Evolutionary conservation across 148 eudicot genomes (phyloP), one percentile per base, ranked within the genome.

Genomic region (Suaeda aralocaspica): DNA sequence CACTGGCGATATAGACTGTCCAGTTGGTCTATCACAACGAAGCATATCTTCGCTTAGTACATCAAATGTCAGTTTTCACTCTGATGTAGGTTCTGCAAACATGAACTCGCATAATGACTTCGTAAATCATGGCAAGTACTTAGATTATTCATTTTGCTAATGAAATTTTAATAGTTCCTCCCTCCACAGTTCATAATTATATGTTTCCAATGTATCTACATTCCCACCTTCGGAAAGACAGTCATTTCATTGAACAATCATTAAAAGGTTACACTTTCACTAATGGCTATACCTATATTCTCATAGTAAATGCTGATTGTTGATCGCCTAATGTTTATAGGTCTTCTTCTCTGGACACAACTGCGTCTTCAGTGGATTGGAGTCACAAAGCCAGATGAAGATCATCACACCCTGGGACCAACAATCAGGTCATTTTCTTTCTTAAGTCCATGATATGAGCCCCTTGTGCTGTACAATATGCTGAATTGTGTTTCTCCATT

Each of bases 261-360:
- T 29, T 59, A 3, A 5, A 24, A 59, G 45, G 15, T 8, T 44
- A 50, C n/a, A 16, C n/a, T 68, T 18, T 51, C 36, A 19, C 1
- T 60, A 16, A 9, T 14, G 12, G 11, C 7, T 11, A 8, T 26
- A 16, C 3, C 6, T 0, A n/a, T n/a, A 30, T 31, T 19, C 44
- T 60, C 12, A 6, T 19, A n/a, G 19, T 0, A 5, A 7, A 18
- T 13, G 29, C 29, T 49, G 21, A 52, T 22, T 14, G 1, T 8
- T 15, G 66, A 49, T 57, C 31, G 1, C 31, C 24, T 55, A 1
- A 10, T 69, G 57, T 70, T 16, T 62, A 45, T 81, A 92, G 97
- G 97, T 64, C 82, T 82, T 75, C 80, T 82, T 62, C 79, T 63
- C 28, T 92, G 96, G 96, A 87, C 85, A 70, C 89, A 92, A 71